Evolutionary conservation across 768 basidiomycete genomes (phyloP).

Genomic region (Auricularia auricula-judae): DNA sequence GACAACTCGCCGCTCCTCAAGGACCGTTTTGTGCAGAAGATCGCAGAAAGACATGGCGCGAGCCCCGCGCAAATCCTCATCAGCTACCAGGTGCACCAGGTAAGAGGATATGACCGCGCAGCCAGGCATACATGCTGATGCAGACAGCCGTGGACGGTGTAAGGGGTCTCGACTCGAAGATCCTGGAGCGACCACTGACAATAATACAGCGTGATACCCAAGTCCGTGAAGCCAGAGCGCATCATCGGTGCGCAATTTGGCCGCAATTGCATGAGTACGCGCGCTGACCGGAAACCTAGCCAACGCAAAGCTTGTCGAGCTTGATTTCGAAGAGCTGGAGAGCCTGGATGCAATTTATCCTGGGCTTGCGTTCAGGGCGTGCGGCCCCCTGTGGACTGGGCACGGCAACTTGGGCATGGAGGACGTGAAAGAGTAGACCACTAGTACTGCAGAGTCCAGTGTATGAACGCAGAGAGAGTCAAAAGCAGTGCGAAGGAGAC

Average conservation of each 20-base stretch:
- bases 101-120: not conserved
- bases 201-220: conserved; percentile 42
- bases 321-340: conserved; percentile 21
- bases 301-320: conserved; percentile 51
- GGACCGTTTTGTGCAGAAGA: conserved; percentile 32
- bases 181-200: not conserved
- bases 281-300: conserved; percentile 19
- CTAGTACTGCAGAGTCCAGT: too few relatives aligned
- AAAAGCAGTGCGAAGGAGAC: too few relatives aligned
- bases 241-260: conserved; percentile 41
- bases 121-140: too few relatives aligned
- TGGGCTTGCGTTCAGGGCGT: not conserved
- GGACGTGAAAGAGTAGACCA: not conserved
- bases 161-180: not conserved
- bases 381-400: not conserved
- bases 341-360: not conserved
- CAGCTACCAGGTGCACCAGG: conserved; percentile 33
- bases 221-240: conserved; percentile 62
- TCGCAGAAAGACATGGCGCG: conserved; percentile 38
- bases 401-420: not conserved
- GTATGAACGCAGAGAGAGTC: too few relatives aligned
- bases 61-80: conserved; percentile 37
- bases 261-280: not conserved
- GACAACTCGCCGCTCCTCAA: conserved; percentile 33
- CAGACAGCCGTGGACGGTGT: not conserved